Evolutionary conservation across 2,329 filamentous ascomycete genomes (phyloP), one percentile per base, ranked within the genome.

Genomic region (Thielaviopsis punctulata): DNA sequence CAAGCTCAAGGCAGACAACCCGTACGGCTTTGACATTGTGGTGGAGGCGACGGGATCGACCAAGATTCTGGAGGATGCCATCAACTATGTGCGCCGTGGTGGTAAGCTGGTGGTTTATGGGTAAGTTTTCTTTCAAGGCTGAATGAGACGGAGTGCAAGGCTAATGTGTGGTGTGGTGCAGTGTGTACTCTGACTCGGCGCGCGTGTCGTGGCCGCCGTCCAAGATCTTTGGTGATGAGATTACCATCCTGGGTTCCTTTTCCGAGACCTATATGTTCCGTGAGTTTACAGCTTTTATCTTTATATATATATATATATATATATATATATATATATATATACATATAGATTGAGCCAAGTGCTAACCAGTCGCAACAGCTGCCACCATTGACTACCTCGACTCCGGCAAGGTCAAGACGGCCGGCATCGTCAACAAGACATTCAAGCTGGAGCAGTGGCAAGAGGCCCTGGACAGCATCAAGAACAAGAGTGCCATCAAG

Each of bases 181-280:
- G 79, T 48, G 82, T 86, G 23, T 86, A 86, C 62, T 68, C 75
- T 57, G 75, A 70, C 57, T 65, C 73, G 24, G 80, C 76, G 52
- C 73, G 73, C 48, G 80, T 86, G 25, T 71, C 74, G 3, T 84
- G 81, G 79, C 70, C 79, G 4, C 82, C 82, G n/a, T 72, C 74
- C 63, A 82, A 82, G 69, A 86, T 87, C 60, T 85, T 77, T 62
- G 71, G 73, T 60, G 66, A 69, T 56, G 82, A 86, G 64, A 82
- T 86, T 59, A 84, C 80, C 58, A 83, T 86, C 58, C 68, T 86
- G 51, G 81, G 82, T 23, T 82, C 77, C 50, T 86, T 86, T 68
- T 84, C 78, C 47, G 81, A 85, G 65, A 82, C 79, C 22, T 82
- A 79, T 66, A 84, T 82, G 72, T 83, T 84, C 71, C 80, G 68